Base-by-base conservation (phyloP, 2,329 filamentous ascomycete species). In the Ceratocystis colombiana region DNA sequence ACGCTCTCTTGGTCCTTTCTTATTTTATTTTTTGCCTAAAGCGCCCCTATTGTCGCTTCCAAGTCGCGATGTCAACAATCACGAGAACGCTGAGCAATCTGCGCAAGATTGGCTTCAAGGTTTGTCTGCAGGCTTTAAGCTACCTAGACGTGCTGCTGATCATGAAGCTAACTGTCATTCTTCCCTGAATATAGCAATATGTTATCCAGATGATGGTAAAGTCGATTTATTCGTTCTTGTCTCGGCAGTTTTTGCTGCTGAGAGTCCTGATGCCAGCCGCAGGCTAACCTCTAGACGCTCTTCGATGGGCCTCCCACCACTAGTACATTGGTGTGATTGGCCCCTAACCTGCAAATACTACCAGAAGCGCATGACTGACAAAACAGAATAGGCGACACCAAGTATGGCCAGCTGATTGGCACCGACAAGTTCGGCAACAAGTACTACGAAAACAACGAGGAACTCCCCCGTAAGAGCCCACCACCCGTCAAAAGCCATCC, bases 371-470 rank as follows among this genome's bases (percentile, higher is more conserved):
- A 53, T 8, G 1, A 5, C 46, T 50, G 57, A 62, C 25, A 22
- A 53, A 15, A 22, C n/a, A 20, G 0, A 25, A 41, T 15, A 94
- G 92, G 93, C 80, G 94, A 99, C 79, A 99, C 94, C 77, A 99
- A 99, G 81, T 86, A 88, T 74, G 95, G 94, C 73, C 86, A 84
- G 55, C 82, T 96, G 71, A 84, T 99, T 71, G 94, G 88, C 72
- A 84, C 79, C 73, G 94, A 99, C 80, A 85, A 86, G 76, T 95
- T 87, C 75, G 95, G 94, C 77, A 99, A 99, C 85, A 97, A 96
- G 80, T 99, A 83, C 83, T 99, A 85, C 76, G 94, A 99, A 83
- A 96, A 99, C 81, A 77, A 85, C 73, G 91, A 97, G 75, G 94
- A 99, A 77, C 82, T 99, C 68, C 94, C 94, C 67, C 81, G 90